Base-by-base conservation (phyloP, 139 green algal genomes). In the Micractinium conductrix region DNA sequence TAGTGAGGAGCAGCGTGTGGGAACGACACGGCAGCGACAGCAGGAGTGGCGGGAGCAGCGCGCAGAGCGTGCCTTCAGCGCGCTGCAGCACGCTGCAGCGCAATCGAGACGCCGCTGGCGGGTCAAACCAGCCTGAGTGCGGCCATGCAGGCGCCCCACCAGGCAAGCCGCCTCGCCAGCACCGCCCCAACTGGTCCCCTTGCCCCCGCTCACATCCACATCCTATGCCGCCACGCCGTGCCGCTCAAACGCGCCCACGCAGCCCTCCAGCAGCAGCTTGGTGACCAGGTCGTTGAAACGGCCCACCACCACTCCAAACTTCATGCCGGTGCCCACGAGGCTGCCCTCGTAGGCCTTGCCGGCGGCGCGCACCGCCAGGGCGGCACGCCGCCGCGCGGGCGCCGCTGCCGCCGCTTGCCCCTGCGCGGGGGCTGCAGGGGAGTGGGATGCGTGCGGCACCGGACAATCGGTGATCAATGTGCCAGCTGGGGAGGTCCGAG, bases 201-300 rank as follows among this genome's bases (percentile, higher is more conserved):
- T n/a, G n/a, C n/a, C n/a, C n/a, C n/a, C 5, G 26, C 89, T 86
- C 82, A 98, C 94, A 73, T 98, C 94, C 0, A 98, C 83, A 62
- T 95, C 88, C 2, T 85, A 50, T 4, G 72, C 30, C 0, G 92
- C 89, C 28, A 88, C 87, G 12, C 95, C 94, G 73, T 98, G 92
- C 37, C 89, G 79, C 40, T 90, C n/a, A n/a, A 99, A 94, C 0
- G 88, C 80, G 42, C 94, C 95, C 53, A 95, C 69, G 0, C 92
- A 93, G 0, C 97, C 97, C 58, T 96, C 93, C 42, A 98, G 87
- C 35, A 99, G 90, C 62, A 90, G 85, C 85, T 96, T 96, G n/a
- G 97, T 99, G 26, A 99, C 92, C 0, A 99, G 87, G 79, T 96
- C 94, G 90, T 99, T 99, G 92, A 99, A 99, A 3, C 92, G 89